Conservation (phyloP, 768 basidiomycete genomes). For the Tricholoma bakamatsutake region DNA sequence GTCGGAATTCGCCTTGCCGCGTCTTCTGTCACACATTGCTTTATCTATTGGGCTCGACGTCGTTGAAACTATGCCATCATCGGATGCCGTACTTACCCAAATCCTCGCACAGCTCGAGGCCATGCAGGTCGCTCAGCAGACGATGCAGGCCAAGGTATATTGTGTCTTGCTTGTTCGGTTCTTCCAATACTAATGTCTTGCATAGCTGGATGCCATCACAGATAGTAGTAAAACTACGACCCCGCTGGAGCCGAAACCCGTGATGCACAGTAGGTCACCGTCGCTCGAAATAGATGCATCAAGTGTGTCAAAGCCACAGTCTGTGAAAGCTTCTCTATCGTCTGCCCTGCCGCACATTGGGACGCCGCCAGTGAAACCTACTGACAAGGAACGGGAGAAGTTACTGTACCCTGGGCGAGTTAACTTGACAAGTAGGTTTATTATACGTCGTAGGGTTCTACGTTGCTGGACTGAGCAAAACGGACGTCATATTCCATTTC, state of each 20-base stretch:
- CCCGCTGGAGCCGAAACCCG: constrained; percentile 25
- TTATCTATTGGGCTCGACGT: not conserved
- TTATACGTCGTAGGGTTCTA: not conserved
- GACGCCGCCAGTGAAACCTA: constrained; percentile 14
- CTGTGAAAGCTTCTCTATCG: constrained; percentile 17
- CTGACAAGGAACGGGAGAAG: constrained; percentile 67
- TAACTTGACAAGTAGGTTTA: constrained; percentile 70
- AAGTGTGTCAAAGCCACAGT: not conserved
- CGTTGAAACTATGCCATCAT: constrained; percentile 28
- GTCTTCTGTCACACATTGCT: no score
- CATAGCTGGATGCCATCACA: constrained; percentile 48
- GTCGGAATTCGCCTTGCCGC: no score
- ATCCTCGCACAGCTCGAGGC: constrained; percentile 68
- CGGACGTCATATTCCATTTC: not conserved
- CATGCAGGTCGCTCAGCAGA: constrained; percentile 70
- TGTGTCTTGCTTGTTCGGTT: not conserved
- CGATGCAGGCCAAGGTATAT: constrained; percentile 70
- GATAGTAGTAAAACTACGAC: constrained; percentile 12
- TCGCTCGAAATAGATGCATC: constrained; percentile 6
- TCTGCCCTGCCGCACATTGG: constrained; percentile 21
- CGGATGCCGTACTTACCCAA: constrained; percentile 62
- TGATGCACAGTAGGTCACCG: constrained; percentile 20
- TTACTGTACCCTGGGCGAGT: constrained; percentile 78
- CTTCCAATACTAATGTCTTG: constrained; percentile 2
- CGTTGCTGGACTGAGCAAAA: not conserved